Conservation (phyloP, 192 early-diverging fungal genomes). For the Entomortierella parvispora region DNA sequence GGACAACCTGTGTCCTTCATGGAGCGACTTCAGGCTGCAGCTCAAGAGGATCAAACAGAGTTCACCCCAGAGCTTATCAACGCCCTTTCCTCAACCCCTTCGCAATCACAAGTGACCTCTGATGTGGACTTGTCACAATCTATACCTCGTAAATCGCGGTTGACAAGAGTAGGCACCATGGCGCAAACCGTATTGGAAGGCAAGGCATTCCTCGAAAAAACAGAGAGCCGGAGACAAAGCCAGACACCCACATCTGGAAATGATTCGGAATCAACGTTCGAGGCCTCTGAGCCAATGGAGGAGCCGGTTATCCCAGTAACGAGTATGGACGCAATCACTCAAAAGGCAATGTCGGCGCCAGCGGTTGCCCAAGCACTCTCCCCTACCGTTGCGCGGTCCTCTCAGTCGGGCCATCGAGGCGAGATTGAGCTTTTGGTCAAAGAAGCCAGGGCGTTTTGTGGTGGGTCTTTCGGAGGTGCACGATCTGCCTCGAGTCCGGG, state of each 20-base stretch:
- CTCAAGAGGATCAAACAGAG: too few relatives aligned
- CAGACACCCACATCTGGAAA: neutral
- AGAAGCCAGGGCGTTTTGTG: constrained; percentile 42
- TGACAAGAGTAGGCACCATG: constrained; percentile 21
- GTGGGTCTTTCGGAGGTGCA: constrained; percentile 3
- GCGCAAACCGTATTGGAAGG: constrained; percentile 23
- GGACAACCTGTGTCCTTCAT: too few relatives aligned
- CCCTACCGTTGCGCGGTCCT: neutral
- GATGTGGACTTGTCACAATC: neutral
- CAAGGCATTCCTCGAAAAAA: constrained; percentile 19
- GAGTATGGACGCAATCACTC: too few relatives aligned
- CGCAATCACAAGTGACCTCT: too few relatives aligned
- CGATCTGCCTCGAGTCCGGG: neutral
- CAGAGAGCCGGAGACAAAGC: neutral
- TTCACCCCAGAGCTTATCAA: too few relatives aligned
- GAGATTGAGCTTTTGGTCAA: constrained; percentile 26
- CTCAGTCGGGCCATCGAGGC: neutral
- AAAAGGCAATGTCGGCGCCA: neutral
- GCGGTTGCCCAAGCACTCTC: neutral
- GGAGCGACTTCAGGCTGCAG: too few relatives aligned
- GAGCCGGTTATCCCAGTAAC: neutral
- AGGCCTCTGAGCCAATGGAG: neutral
- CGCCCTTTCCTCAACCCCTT: too few relatives aligned
- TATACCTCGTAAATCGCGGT: constrained; percentile 14
- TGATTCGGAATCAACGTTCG: neutral